These are phyloP conservation scores for Pugionium dolabratum DNA, from an alignment of 345 rosid genomes.

Conservation along the genomic window DNA sequence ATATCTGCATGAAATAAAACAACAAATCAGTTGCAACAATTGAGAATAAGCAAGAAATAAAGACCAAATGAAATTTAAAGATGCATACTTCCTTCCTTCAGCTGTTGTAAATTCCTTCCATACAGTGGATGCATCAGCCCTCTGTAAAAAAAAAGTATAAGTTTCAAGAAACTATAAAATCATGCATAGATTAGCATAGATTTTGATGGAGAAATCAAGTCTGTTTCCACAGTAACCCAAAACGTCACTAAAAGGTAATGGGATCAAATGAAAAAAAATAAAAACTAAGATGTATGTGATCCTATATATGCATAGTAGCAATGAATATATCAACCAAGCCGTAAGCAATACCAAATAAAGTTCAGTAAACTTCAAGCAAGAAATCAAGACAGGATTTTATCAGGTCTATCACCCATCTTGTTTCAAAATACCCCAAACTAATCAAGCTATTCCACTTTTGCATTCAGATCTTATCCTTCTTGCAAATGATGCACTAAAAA, in stretches of 20 bases:
- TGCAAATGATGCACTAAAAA: slow-evolving; percentile 2
- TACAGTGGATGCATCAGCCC: slow-evolving; percentile 98
- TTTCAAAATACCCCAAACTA: slow-evolving; percentile 7
- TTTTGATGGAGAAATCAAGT: slow-evolving; percentile 5
- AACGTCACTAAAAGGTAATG: slow-evolving; percentile 8
- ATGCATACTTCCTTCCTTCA: slow-evolving; percentile 81
- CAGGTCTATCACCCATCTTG: slow-evolving; percentile 16
- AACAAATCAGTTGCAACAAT: slow-evolving; percentile 19
- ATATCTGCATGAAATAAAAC: slow-evolving; percentile 56
- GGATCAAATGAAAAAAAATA: background rate
- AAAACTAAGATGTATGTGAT: slow-evolving; percentile 8
- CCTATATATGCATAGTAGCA: slow-evolving; percentile 16
- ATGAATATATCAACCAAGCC: slow-evolving; percentile 7
- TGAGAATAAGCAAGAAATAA: slow-evolving; percentile 18
- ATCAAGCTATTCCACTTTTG: background rate
- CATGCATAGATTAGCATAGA: slow-evolving; percentile 6
- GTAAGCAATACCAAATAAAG: slow-evolving; percentile 4
- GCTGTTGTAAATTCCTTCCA: slow-evolving; percentile 96
- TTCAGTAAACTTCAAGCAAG: slow-evolving; percentile 11
- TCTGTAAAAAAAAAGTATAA: slow-evolving; percentile 52
- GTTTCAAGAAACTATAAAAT: slow-evolving; percentile 22
- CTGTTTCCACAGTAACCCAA: slow-evolving; percentile 16
- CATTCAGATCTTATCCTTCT: slow-evolving; percentile 4
- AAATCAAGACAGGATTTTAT: background rate
- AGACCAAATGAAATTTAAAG: slow-evolving; percentile 19